A percentile compares a stretch with the other conserved stretches of the same genome.
Conservation (phyloP, 768 basidiomycete species). For the Phylloporus rhodoxanthus region DNA sequence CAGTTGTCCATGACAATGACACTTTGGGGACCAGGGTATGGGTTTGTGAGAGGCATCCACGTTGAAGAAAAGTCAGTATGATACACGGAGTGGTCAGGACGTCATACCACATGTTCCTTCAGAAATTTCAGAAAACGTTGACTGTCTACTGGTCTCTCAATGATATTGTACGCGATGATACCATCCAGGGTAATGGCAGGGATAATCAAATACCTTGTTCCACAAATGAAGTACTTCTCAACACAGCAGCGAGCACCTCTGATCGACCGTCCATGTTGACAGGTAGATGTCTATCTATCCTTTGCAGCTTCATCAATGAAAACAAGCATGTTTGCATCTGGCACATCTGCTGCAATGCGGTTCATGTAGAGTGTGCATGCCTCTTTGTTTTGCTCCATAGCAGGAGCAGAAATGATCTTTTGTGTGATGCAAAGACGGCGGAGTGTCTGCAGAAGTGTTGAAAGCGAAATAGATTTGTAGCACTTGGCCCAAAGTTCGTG, state of each 20-base stretch:
- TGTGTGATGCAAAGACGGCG: no score
- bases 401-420: background rate
- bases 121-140: background rate
- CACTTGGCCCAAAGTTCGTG: background rate
- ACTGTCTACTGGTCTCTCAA: background rate
- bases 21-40: no score
- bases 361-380: no score
- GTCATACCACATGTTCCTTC: background rate
- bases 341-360: no score
- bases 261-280: background rate
- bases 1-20: no score
- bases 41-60: no score
- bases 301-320: conserved; percentile 20
- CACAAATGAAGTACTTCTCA: background rate
- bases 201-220: background rate
- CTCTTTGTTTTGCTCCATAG: no score
- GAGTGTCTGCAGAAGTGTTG: background rate
- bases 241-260: background rate
- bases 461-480: background rate
- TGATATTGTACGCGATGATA: background rate
- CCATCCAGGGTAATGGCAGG: background rate
- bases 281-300: conserved; percentile 3
- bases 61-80: no score
- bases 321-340: conserved; percentile 18
- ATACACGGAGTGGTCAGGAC: background rate